phyloP scores from a whole-genome alignment of 441 rosid genomes.

The Isatis lusitanica region DNA sequence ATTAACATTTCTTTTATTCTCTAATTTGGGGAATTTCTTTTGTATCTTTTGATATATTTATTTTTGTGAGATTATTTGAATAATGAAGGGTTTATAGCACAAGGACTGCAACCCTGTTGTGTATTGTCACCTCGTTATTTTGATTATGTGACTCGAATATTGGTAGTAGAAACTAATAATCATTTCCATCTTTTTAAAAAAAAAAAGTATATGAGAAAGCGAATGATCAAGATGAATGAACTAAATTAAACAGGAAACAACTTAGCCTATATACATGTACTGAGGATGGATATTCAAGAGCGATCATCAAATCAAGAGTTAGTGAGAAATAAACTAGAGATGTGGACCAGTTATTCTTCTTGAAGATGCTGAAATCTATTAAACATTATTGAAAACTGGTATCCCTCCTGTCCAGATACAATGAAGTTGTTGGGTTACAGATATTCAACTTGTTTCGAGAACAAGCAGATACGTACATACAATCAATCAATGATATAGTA shows the following conservation, averaged over 20 bases:
- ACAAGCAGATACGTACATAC: constrained; percentile 13
- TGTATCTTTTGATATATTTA: constrained; percentile 6
- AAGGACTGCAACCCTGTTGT: constrained; percentile 2
- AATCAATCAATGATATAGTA: neutral
- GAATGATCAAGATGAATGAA: neutral
- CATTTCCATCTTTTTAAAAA: neutral
- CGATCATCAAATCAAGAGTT: constrained; percentile 24
- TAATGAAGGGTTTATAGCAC: constrained; percentile 22
- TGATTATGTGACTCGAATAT: neutral
- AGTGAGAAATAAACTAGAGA: constrained; percentile 4
- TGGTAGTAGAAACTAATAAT: constrained; percentile 3
- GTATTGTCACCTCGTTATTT: constrained; percentile 11
- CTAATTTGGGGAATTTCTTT: constrained; percentile 11
- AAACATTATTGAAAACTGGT: neutral
- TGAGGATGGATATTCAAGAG: neutral
- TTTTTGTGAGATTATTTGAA: constrained; percentile 27
- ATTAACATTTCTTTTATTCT: neutral
- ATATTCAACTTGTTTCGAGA: constrained; percentile 7
- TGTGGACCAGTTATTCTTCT: constrained; percentile 17
- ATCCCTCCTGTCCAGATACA: constrained; percentile 24
- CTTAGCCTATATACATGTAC: neutral
- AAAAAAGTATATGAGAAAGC: neutral
- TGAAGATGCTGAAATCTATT: constrained; percentile 5
- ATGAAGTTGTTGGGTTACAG: constrained; percentile 28
- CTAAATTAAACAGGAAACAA: neutral